Evolutionary conservation across 2,329 filamentous ascomycete genomes (phyloP), one percentile per base, ranked within the genome.

Genomic region (Monosporascus sp.): DNA sequence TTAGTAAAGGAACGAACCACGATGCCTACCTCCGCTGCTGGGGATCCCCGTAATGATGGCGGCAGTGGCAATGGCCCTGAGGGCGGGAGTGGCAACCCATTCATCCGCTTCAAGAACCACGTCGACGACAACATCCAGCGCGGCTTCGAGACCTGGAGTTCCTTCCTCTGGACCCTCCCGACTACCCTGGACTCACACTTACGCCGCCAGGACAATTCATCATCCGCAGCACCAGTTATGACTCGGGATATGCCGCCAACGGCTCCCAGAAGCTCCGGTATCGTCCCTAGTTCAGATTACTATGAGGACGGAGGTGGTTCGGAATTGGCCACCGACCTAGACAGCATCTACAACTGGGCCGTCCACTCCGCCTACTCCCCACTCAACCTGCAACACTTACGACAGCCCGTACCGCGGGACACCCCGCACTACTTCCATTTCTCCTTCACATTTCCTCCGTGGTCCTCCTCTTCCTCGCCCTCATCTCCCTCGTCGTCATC

Each of bases 381-480:
- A 6, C 62, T 72, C 17, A 69, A 67, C 38, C 74, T 83, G 19
- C 70, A 70, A 46, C 63, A 72, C 53, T 69, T 82, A 7, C 72
- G 68, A 7, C 78, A 76, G 55, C 81, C 81, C 2, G 61, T 70
- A 0, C 79, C 80, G 0, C 70, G 64, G 7, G 77, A 78, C 56
- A 67, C 73, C 1, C 71, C 75, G 8, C 55, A 46, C 9, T 16
- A 46, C 20, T 27, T 26, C 14, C 22, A 17, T 5, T 31, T 46
- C 43, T 17, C 22, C 43, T 46, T 46, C 22, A 27, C 43, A 16
- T 46, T 27, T 24, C 43, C 22, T 9, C 40, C 19, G 7, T 43
- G 40, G 40, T 43, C 40, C 9, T 43, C 40, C 19, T 20, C 40
- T 7, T 38, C 37, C 5, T 4, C 67, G 69, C 45, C 56, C 69